Percentiles rank a stretch among this genome's conserved stretches.
phyloP scores from a whole-genome alignment of 352 stramenopile species.

The Globisporangium recalcitrans region DNA sequence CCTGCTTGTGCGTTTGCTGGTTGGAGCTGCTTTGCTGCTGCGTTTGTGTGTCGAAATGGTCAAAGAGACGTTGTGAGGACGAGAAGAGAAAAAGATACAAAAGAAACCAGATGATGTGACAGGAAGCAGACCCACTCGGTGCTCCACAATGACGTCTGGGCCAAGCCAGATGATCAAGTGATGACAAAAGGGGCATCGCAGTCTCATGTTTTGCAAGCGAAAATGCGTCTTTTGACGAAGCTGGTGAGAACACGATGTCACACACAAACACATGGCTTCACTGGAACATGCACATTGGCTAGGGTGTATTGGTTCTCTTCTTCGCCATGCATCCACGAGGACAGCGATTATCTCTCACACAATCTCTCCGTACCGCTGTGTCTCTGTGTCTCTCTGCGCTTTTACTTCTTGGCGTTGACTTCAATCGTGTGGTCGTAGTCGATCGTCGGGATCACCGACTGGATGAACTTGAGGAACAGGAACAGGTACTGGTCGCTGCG shows the following conservation, averaged over 20 bases:
- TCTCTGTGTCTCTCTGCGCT: background rate
- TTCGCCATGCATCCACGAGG: background rate
- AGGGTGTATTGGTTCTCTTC: background rate
- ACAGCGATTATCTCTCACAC: background rate
- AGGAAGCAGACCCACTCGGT: background rate
- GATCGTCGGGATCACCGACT: conserved; percentile 98
- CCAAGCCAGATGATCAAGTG: background rate
- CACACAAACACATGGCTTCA: background rate
- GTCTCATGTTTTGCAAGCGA: too few species aligned
- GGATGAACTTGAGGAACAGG: conserved; percentile 99
- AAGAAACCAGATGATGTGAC: conserved; percentile 13
- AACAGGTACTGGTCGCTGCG: conserved; percentile 98
- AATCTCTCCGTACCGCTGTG: background rate
- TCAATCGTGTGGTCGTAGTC: conserved; percentile 99
- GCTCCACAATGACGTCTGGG: conserved; percentile 2
- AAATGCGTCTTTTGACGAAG: too few species aligned
- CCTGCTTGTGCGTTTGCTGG: background rate
- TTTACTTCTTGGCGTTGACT: conserved; percentile 75
- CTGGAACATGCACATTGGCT: background rate
- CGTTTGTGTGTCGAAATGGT: background rate
- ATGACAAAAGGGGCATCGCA: too few species aligned
- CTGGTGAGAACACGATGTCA: too few species aligned
- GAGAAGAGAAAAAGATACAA: conserved; percentile 15
- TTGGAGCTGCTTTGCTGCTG: background rate
- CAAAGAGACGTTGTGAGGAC: conserved; percentile 3